These are phyloP conservation scores for Kodamaea hsintzibuensis DNA, from an alignment of 805 yeast species.

Conservation along the genomic window DNA sequence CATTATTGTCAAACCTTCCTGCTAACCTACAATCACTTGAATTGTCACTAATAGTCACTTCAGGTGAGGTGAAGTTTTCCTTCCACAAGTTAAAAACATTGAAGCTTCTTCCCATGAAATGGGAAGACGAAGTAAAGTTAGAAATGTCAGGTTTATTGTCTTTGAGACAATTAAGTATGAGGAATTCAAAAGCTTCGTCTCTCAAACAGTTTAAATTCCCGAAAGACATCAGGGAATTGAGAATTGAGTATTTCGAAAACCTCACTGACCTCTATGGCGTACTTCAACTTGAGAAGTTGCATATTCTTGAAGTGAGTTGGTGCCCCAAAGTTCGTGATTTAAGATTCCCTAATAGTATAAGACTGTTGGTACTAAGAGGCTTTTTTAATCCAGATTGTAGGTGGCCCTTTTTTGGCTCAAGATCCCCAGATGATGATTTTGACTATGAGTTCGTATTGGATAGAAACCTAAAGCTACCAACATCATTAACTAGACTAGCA, in stretches of 20 bases:
- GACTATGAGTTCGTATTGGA: not conserved
- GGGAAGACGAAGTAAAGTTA: not conserved
- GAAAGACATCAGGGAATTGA: not conserved
- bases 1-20: not conserved
- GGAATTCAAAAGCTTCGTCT: not conserved
- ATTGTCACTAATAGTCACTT: not conserved
- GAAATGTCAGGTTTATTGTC: not conserved
- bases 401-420: not conserved
- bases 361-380: not conserved
- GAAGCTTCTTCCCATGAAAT: not conserved
- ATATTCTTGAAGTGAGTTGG: not conserved
- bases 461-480: not conserved
- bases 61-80: not conserved
- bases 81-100: too few species aligned
- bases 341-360: not conserved
- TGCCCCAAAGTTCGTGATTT: not conserved
- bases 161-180: too few species aligned
- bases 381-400: not conserved
- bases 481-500: not conserved
- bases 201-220: not conserved
- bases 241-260: not conserved
- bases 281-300: not conserved
- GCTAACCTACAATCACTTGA: not conserved
- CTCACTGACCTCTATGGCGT: not conserved
- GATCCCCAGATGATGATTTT: not conserved